Base-by-base conservation (phyloP, 192 early-diverging fungal genomes). In the Funneliformis geosporum region DNA sequence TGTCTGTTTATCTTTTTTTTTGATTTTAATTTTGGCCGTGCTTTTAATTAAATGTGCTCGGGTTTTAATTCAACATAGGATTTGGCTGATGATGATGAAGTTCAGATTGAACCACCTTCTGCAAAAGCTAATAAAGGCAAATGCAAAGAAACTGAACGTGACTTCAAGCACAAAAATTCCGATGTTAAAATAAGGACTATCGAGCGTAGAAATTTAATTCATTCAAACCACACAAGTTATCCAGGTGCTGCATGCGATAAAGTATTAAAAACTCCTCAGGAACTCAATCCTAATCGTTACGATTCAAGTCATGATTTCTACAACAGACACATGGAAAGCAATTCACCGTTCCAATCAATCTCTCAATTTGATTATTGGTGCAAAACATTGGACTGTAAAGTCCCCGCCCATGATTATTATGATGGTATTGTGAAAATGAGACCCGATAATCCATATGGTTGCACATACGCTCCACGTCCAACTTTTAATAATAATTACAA, bases 301-400 rank as follows among this genome's bases (percentile, higher is more conserved):
- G 50, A 55, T 4, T 55, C 50, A 6, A 55, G 50, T 55, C 50
- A 55, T 18, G 50, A 55, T 1, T 55, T 55, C 16, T 55, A 55
- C 62, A 27, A 5, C 25, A 25, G 62, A 4, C 25, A 64, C 62
- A 64, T 28, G n/a, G 62, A 64, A 12, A 64, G 62, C 27, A 64
- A 64, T 28, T 12, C n/a, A 27, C 11, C 18, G 10, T 64, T 64
- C 62, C 62, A 64, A 64, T 27, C n/a, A 12, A 12, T 64, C 11
- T 64, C 62, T 14, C 62, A 64, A 28, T 64, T 64, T 28, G 27
- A 23, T 12, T 64, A 64, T 64, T 64, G 62, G 62, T 28, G n/a
- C 27, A 64, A 64, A 9, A 23, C 1, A 64, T 27, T 64, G 12
- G 10, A 25, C 25, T 23, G 27, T 28, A 28, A 27, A 10, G 27